phyloP scores from a whole-genome alignment of 139 green algal genomes.

The Coelastrella sp. region DNA sequence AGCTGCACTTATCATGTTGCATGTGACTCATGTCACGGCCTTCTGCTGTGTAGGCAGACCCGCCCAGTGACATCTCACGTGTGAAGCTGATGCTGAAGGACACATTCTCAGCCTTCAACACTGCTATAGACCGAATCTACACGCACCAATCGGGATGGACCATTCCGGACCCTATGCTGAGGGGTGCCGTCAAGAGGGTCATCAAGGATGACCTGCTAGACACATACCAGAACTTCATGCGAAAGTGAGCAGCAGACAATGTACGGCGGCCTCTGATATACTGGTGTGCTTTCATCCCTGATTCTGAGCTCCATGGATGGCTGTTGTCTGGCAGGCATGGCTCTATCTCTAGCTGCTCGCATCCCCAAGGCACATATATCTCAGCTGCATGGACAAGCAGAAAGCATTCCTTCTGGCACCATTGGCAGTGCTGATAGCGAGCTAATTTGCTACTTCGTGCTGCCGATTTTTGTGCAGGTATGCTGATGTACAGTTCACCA shows the following conservation, averaged over 20 bases:
- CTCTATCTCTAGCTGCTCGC: no score
- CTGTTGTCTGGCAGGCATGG: no score
- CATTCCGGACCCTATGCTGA: constrained; percentile 61
- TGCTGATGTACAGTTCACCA: constrained; percentile 52
- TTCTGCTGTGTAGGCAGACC: constrained; percentile 18
- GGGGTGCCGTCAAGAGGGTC: constrained; percentile 49
- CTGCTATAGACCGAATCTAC: constrained; percentile 49
- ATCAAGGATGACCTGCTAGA: constrained; percentile 59
- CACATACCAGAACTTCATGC: constrained; percentile 53
- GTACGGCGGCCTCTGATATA: no score
- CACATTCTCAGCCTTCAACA: constrained; percentile 44
- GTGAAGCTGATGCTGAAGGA: constrained; percentile 46
- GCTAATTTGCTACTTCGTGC: not conserved
- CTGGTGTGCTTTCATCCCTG: no score
- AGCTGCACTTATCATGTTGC: not conserved
- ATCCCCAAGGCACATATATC: no score
- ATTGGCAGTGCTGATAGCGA: no score
- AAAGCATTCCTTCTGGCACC: no score
- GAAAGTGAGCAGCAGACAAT: not conserved
- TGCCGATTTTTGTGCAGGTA: constrained; percentile 21
- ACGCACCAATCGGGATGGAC: constrained; percentile 54
- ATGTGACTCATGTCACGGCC: not conserved
- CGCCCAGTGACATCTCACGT: constrained; percentile 20
- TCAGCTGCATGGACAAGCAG: no score
- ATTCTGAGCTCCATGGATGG: no score